Base-by-base conservation (phyloP, 2,329 filamentous ascomycete species). In the Colletotrichum destructivum region DNA sequence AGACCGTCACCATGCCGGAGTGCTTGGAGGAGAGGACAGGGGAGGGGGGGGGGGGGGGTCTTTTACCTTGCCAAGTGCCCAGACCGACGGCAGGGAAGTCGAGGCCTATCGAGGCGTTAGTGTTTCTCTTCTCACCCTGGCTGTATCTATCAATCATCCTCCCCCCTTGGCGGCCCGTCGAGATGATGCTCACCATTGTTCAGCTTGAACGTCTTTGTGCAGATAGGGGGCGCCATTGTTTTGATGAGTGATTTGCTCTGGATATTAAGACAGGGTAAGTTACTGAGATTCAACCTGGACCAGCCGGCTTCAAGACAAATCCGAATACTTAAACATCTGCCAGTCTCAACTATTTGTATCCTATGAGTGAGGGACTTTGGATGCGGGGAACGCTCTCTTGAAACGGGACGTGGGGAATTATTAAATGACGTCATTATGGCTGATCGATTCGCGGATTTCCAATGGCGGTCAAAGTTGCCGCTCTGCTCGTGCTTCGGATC, bases 31-130 rank as follows among this genome's bases (percentile, higher is more conserved):
- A 23, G 31, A 31, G 31, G 31, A 7, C 1, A 31, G 31, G 31
- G 8, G 31, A 31, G 31, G 31, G 7, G 31, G 5, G 26, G 26
- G 26, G 5, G 12, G 7, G 12, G n/a, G 13, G 2, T 26, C 55
- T 21, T 61, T 57, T 70, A 75, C 76, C 76, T 62, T 78, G 76
- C 76, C 76, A 78, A 35, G 76, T 78, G 55, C 76, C 76, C 16
- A 78, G 66, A 31, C 76, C 76, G 9, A 78, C 76, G 42, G 76
- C 75, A 4, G 75, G 74, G 40, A 76, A 56, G 12, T 67, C 71
- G 21, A 57, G 55, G 23, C 73, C 73, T 74, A 38, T 13, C 15
- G 9, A 9, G 15, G 11, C 1, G 3, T 46, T n/a, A 21, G 42
- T 21, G 4, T 13, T 26, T 12, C 8, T 15, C 23, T 26, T 12